Conservation (phyloP, 1,139 yeast species). For the Suhomyces bokatorum region DNA sequence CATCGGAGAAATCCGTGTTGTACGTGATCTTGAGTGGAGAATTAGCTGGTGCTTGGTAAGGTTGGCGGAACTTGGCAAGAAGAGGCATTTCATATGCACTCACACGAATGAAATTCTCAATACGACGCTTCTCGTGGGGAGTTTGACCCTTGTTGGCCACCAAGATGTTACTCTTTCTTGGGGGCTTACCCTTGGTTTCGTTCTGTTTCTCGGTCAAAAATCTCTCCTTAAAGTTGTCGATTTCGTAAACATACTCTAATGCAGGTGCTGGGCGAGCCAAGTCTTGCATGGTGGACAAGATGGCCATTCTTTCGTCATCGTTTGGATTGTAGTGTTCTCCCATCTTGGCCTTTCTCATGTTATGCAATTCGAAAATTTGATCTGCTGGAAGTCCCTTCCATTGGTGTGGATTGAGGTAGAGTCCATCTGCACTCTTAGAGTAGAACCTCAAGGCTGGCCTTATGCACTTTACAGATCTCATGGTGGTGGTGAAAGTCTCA, state of each 20-base stretch:
- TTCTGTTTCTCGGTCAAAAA: slow-evolving; percentile 48
- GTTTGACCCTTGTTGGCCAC: slow-evolving; percentile 40
- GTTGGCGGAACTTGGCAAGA: slow-evolving; percentile 70
- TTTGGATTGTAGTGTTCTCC: slow-evolving; percentile 61
- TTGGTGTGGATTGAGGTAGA: slow-evolving; percentile 57
- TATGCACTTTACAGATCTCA: slow-evolving; percentile 13
- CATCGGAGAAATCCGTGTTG: slow-evolving; percentile 72
- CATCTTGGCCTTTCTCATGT: slow-evolving; percentile 54
- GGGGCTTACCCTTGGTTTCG: slow-evolving; percentile 41
- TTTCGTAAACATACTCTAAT: slow-evolving; percentile 45
- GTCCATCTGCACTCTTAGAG: slow-evolving; percentile 19
- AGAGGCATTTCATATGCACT: slow-evolving; percentile 93
- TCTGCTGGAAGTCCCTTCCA: slow-evolving; percentile 73
- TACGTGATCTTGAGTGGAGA: slow-evolving; percentile 69
- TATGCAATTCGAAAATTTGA: slow-evolving; percentile 59
- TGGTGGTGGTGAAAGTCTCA: slow-evolving; percentile 5
- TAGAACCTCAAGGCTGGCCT: slow-evolving; percentile 17
- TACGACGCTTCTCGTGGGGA: slow-evolving; percentile 40
- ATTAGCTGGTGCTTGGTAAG: slow-evolving; percentile 44
- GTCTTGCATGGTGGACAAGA: slow-evolving; percentile 43
- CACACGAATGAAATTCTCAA: slow-evolving; percentile 61
- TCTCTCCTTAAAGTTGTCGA: slow-evolving; percentile 48
- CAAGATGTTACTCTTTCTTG: slow-evolving; percentile 40
- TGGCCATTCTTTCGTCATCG: slow-evolving; percentile 48
- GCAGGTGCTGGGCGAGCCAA: slow-evolving; percentile 35